Conservation (phyloP, 805 yeast genomes). For the Groenewaldozyma tartarivorans region DNA sequence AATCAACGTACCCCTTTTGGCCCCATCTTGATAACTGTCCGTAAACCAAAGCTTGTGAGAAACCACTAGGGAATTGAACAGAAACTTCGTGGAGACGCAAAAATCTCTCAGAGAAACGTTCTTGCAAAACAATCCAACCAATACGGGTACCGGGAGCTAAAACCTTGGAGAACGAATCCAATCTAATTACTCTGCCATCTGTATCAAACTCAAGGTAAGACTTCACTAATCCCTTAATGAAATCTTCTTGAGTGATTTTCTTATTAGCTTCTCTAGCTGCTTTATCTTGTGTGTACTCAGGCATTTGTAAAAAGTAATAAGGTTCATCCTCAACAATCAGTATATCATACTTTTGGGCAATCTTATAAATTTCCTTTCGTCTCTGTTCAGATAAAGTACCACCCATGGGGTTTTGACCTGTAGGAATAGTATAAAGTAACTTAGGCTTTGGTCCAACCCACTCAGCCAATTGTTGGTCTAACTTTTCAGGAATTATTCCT, state of each 20-base stretch:
- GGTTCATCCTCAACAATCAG: constrained; percentile 93
- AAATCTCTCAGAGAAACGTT: constrained; percentile 50
- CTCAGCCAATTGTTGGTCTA: constrained; percentile 49
- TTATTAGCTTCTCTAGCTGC: constrained; percentile 17
- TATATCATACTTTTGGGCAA: constrained; percentile 81
- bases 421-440: constrained; percentile 80
- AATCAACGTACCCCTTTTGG: constrained; percentile 76
- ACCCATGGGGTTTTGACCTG: constrained; percentile 98
- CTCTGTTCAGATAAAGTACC: constrained; percentile 69
- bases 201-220: constrained; percentile 67
- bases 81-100: constrained; percentile 71
- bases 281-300: constrained; percentile 45
- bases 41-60: constrained; percentile 60
- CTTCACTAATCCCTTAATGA: constrained; percentile 57
- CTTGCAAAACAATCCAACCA: constrained; percentile 83
- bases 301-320: constrained; percentile 94
- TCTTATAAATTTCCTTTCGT: constrained; percentile 61
- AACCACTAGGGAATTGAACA: constrained; percentile 73
- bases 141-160: constrained; percentile 84
- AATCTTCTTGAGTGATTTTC: constrained; percentile 47
- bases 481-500: constrained; percentile 68
- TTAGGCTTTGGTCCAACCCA: constrained; percentile 76
- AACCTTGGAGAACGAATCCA: constrained; percentile 86
- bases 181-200: constrained; percentile 83
- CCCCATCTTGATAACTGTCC: constrained; percentile 82